Percentiles rank a stretch among this genome's conserved stretches.
These are phyloP conservation scores for Vickermania spadyakhi DNA, from an alignment of 208 protist genomes.

Conservation along the genomic window DNA sequence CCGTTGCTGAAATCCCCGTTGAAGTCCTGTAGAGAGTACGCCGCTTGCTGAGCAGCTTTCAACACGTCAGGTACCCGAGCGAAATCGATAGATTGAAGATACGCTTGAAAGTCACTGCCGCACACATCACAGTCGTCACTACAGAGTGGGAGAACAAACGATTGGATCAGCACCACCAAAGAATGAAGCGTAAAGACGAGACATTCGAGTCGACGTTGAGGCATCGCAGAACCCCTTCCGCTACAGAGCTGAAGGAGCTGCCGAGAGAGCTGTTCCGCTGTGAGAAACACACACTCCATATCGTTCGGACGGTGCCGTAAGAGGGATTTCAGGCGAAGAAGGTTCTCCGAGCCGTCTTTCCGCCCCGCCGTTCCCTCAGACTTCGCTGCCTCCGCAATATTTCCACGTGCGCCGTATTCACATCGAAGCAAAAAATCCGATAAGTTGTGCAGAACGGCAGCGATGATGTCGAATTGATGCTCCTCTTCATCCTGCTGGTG, in stretches of 20 bases:
- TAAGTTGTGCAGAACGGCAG: neutral
- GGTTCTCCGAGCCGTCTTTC: too few species aligned
- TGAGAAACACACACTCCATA: neutral
- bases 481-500: neutral
- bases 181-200: slow-evolving; percentile 52
- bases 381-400: neutral
- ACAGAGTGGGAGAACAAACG: slow-evolving; percentile 38
- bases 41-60: slow-evolving; percentile 28
- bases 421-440: neutral
- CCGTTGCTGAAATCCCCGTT: slow-evolving; percentile 55
- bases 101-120: slow-evolving; percentile 13
- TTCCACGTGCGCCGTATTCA: neutral
- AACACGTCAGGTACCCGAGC: slow-evolving; percentile 24
- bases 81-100: slow-evolving; percentile 26
- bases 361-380: neutral
- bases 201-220: slow-evolving; percentile 24
- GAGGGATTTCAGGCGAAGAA: neutral
- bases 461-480: neutral
- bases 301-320: neutral
- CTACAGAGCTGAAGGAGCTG: neutral
- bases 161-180: slow-evolving; percentile 56
- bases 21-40: slow-evolving; percentile 33
- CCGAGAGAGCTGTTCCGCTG: neutral
- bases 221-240: neutral
- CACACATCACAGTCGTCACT: slow-evolving; percentile 2